Percentiles rank a stretch among this genome's conserved stretches.
phyloP scores from a whole-genome alignment of 2,329 filamentous ascomycete genomes.

The Aspergillus carbonarius region DNA sequence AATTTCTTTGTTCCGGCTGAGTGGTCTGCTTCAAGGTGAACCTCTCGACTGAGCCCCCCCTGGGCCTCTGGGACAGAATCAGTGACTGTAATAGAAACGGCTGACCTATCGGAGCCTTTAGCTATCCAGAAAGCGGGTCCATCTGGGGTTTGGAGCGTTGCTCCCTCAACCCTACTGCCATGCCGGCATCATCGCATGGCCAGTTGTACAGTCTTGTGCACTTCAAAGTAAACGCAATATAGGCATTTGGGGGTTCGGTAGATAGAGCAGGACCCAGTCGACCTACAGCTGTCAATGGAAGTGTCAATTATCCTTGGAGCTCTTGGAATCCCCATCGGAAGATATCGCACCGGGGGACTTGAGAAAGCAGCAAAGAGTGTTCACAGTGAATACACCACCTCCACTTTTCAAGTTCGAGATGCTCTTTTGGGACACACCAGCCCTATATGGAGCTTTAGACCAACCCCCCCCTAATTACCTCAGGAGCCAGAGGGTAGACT shows the following conservation, averaged over 20 bases:
- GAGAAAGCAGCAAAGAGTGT: neutral
- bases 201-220: neutral
- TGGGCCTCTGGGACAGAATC: neutral
- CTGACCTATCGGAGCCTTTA: neutral
- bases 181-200: neutral
- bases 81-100: neutral
- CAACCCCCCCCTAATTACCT: constrained; percentile 18
- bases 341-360: neutral
- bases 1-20: neutral
- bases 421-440: neutral
- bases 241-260: neutral
- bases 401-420: neutral
- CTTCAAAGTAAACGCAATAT: neutral
- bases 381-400: neutral
- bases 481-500: constrained; percentile 4
- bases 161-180: neutral
- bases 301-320: too few species aligned
- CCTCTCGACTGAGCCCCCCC: too few species aligned
- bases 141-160: neutral
- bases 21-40: neutral
- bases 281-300: too few species aligned
- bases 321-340: neutral
- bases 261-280: neutral
- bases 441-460: constrained; percentile 13
- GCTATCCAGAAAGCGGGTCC: neutral